A percentile compares a stretch with the other conserved stretches of the same genome.
These are phyloP conservation scores for Citrus medica DNA, from an alignment of 345 rosid species.

Conservation along the genomic window DNA sequence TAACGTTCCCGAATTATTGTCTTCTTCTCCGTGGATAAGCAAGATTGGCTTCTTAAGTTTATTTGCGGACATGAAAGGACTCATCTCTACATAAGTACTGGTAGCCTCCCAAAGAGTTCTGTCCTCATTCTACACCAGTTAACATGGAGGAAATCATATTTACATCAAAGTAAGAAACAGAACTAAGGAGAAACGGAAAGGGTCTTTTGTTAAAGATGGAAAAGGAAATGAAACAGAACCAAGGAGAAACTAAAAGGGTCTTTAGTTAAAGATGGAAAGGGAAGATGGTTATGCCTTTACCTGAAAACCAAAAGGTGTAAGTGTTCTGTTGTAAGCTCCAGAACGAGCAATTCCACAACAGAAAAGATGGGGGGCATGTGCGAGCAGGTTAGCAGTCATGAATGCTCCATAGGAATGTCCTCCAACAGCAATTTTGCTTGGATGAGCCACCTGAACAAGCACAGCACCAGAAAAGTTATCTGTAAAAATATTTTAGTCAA, in stretches of 20 bases:
- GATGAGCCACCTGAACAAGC: constrained; percentile 74
- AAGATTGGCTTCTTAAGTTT: constrained; percentile 94
- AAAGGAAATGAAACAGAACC: neutral
- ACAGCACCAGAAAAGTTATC: constrained; percentile 15
- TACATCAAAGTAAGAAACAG: constrained; percentile 11
- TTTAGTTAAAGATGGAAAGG: neutral
- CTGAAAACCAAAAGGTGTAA: constrained; percentile 98
- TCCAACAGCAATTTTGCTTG: constrained; percentile 85
- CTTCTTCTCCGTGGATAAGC: constrained; percentile 98
- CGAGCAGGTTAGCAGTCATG: constrained; percentile 96
- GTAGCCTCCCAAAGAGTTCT: constrained; percentile 98
- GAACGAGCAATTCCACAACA: constrained; percentile 94
- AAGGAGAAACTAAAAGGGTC: neutral
- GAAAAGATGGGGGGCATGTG: constrained; percentile 98
- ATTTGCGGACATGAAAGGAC: constrained; percentile 95
- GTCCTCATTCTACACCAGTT: constrained; percentile 71
- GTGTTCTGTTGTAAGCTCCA: constrained; percentile 98
- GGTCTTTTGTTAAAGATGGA: neutral
- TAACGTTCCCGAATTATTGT: constrained; percentile 90
- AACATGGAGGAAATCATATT: constrained; percentile 5
- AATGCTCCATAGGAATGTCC: constrained; percentile 99
- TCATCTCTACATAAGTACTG: constrained; percentile 82
- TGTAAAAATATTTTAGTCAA: constrained; percentile 14
- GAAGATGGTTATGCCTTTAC: constrained; percentile 26
- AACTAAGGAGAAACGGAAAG: neutral